Evolutionary conservation across 2,329 filamentous ascomycete genomes (phyloP), one percentile per base, ranked within the genome.

Genomic region (Exophiala viscosa): DNA sequence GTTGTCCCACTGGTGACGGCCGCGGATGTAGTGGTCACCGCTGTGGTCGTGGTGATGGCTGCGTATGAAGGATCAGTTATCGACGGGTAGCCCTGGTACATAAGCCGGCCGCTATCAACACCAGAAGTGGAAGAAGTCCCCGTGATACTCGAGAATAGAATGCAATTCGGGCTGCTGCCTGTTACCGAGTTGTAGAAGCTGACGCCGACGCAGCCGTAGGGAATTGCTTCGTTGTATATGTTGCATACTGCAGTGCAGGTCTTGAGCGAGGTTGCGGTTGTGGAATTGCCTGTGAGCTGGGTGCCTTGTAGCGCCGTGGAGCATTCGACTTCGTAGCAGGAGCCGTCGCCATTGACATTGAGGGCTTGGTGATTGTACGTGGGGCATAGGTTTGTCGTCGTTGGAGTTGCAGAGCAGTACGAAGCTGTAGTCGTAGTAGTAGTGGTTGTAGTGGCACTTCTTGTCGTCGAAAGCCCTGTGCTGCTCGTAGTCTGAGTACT

Each of bases 401-500:
- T 52, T 23, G 57, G 50, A 3, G 47, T 51, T 10, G 48, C 39
- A 20, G 52, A 50, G 35, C 56, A 58, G 32, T 45, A 46, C 2
- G 47, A 32, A 7, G 33, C 32, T n/a, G 41, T 17, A 11, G 47
- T 43, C 31, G 54, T 54, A 5, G 49, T 44, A 20, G 40, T 39
- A 8, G 45, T n/a, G 15, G 40, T 55, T 62, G 31, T 59, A 55
- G 52, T 70, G 67, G 53, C 72, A 15, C 32, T 48, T 34, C 23
- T 4, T 36, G 34, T 36, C 10, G 34, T 45, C 40, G 17, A 64
- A 67, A 3, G 55, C 58, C 6, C 64, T 52, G 14, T 51, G 46
- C 8, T 60, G 61, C 36, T 74, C 60, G 11, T 73, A 51, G 53
- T 72, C 71, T 55, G 73, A 69, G n/a, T 70, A 70, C 60, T 73